A percentile compares a stretch with the other conserved stretches of the same genome.
These are phyloP conservation scores for Helichrysum umbraculigerum DNA, from an alignment of 129 eudicot genomes.

Conservation along the genomic window DNA sequence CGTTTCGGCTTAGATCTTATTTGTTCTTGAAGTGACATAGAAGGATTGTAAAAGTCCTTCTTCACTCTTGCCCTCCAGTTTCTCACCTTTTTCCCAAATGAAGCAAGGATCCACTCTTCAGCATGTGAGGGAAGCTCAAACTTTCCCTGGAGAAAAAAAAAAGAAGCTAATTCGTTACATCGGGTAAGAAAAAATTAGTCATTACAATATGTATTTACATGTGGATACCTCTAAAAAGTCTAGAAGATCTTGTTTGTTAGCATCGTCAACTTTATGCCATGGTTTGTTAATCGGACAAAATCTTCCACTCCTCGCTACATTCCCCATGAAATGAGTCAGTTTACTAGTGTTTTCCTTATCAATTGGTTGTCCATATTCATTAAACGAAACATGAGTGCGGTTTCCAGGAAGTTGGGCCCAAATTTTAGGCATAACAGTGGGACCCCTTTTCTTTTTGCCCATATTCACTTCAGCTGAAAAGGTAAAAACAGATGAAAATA, in stretches of 20 bases:
- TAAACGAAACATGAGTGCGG: not conserved
- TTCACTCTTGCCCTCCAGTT: constrained; percentile 25
- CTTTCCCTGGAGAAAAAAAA: not conserved
- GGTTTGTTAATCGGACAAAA: not conserved
- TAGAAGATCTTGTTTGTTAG: too few relatives aligned
- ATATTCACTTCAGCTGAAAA: too few relatives aligned
- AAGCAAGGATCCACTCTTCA: constrained; percentile 2
- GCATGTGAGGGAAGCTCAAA: constrained; percentile 13
- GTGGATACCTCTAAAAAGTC: not conserved
- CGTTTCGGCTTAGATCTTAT: constrained; percentile 1
- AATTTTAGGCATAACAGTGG: too few relatives aligned
- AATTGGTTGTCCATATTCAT: not conserved
- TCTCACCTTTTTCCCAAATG: constrained; percentile 15
- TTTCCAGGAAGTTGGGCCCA: too few relatives aligned
- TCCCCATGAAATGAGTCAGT: constrained; percentile 1
- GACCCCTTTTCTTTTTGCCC: too few relatives aligned
- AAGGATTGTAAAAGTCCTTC: not conserved
- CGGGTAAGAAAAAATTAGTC: not conserved
- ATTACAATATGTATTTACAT: not conserved
- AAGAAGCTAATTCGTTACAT: not conserved
- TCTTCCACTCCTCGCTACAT: constrained; percentile 4
- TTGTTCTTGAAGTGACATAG: not conserved
- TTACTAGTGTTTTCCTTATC: not conserved
- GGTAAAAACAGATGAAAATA: too few relatives aligned
- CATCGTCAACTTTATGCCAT: constrained; percentile 4